A percentile compares a stretch with the other conserved stretches of the same genome.
These are phyloP conservation scores for Cystofilobasidium bisporidii DNA, from an alignment of 768 basidiomycete genomes.

Conservation along the genomic window DNA sequence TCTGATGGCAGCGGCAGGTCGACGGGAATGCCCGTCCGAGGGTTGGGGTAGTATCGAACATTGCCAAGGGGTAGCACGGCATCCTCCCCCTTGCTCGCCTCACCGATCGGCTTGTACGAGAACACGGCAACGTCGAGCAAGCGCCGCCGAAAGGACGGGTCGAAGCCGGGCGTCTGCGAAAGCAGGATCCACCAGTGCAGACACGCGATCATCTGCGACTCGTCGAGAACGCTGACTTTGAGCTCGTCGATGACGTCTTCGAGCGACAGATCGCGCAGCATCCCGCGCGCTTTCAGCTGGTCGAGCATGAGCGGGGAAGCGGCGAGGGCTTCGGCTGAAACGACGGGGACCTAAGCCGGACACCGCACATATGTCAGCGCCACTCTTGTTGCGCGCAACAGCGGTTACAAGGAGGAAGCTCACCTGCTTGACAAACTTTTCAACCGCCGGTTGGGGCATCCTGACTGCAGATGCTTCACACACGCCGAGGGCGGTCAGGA, in stretches of 20 bases:
- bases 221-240: slow-evolving; percentile 55
- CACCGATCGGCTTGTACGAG: slow-evolving; percentile 16
- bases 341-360: slow-evolving; percentile 45
- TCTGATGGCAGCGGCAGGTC: slow-evolving; percentile 68
- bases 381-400: no score
- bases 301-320: slow-evolving; percentile 56
- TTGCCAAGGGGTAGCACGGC: slow-evolving; percentile 59
- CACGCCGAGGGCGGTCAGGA: slow-evolving; percentile 69
- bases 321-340: slow-evolving; percentile 54
- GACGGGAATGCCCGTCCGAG: slow-evolving; percentile 53
- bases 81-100: slow-evolving; percentile 36
- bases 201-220: slow-evolving; percentile 68
- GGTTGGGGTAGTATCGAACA: slow-evolving; percentile 63
- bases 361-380: no score
- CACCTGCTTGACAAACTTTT: slow-evolving; percentile 64
- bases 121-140: slow-evolving; percentile 66
- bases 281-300: slow-evolving; percentile 51
- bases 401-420: neutral
- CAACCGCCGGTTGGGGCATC: slow-evolving; percentile 59
- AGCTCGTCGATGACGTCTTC: slow-evolving; percentile 74
- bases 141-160: slow-evolving; percentile 45
- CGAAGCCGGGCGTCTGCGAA: slow-evolving; percentile 42
- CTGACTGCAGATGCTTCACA: slow-evolving; percentile 54
- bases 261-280: slow-evolving; percentile 67
- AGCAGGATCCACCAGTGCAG: slow-evolving; percentile 72